A percentile compares a stretch with the other conserved stretches of the same genome.
Evolutionary conservation across 2,329 filamentous ascomycete genomes (phyloP).

Genomic region (Corinectria fuckeliana): DNA sequence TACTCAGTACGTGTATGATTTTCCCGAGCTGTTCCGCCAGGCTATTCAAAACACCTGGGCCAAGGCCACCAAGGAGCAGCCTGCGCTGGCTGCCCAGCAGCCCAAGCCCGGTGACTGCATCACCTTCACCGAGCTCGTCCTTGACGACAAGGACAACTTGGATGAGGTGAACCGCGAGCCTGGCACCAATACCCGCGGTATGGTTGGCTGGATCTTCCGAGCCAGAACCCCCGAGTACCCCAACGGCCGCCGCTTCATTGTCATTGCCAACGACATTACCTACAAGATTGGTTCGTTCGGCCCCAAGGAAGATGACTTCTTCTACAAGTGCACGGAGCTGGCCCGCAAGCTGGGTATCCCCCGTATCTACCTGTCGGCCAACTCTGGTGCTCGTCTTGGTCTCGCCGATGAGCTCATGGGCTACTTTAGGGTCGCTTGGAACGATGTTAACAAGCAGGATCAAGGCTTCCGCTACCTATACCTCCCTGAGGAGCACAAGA

Average conservation of each 20-base stretch:
- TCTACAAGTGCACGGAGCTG: conserved; percentile 98
- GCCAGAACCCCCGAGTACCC: conserved; percentile 97
- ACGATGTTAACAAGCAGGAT: conserved; percentile 80
- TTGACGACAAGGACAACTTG: conserved; percentile 91
- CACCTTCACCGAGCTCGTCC: conserved; percentile 90
- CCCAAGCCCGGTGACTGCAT: conserved; percentile 90
- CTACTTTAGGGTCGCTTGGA: conserved; percentile 97
- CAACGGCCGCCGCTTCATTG: conserved; percentile 87
- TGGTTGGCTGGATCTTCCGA: conserved; percentile 98
- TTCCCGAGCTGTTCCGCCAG: conserved; percentile 98
- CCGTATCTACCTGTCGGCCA: conserved; percentile 96
- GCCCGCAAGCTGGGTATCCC: conserved; percentile 94
- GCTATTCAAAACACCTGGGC: conserved; percentile 95
- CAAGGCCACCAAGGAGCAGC: conserved; percentile 75
- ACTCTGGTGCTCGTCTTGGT: conserved; percentile 96
- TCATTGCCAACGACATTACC: conserved; percentile 98
- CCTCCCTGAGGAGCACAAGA: conserved; percentile 84
- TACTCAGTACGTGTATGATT: conserved; percentile 99
- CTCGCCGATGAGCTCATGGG: conserved; percentile 97
- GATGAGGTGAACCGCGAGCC: conserved; percentile 94
- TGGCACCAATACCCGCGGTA: conserved; percentile 93
- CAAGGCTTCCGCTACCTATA: conserved; percentile 97
- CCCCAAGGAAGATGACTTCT: conserved; percentile 95
- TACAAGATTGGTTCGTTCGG: conserved; percentile 99
- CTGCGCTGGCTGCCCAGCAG: conserved; percentile 78